Evolutionary conservation across 306 rosid species (phyloP), one percentile per base, ranked within the genome.

Genomic region (Hylodesmum podocarpum): DNA sequence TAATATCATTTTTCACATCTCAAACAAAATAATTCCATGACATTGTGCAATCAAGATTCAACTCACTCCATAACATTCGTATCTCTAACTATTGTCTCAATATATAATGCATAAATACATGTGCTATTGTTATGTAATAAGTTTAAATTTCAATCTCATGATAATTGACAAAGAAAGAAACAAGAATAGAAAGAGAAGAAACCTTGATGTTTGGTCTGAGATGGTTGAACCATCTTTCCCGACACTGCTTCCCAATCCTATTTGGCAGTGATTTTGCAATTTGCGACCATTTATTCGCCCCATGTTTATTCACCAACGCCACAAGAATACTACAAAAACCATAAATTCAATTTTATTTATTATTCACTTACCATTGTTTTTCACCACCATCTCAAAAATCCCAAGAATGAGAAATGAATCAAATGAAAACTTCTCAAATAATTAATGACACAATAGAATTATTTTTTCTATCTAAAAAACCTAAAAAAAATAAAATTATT

Each of bases 221-320:
- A 87, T 93, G 96, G 37, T 91, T 91, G 83, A 82, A 87, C 96
- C 97, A 93, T 81, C 98, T 88, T 73, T 93, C 97, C 29, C 97
- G 80, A 8, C 96, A 89, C 50, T 93, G 92, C 73, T 91, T 93
- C 11, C 91, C 98, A 8, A 80, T 84, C 67, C 96, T 84, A 8
- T 89, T 89, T 1, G 4, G 25, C 40, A 93, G 66, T 33, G 34
- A n/a, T 24, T 79, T 85, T 0, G 94, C 92, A 50, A 92, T 83
- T 51, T 74, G 62, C 1, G 92, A 76, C 97, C 97, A 93, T 73
- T 89, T 90, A 33, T 83, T 88, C 1, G 11, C 40, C 3, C 96
- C 96, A 66, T 33, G 34, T 6, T 40, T 8, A 8, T 51, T 74
- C 4, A 90, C 94, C 77, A 90, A 73, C 24, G 81, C 77, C 57